Evolutionary conservation across 306 rosid genomes (phyloP).

Genomic region (Pueraria montana): DNA sequence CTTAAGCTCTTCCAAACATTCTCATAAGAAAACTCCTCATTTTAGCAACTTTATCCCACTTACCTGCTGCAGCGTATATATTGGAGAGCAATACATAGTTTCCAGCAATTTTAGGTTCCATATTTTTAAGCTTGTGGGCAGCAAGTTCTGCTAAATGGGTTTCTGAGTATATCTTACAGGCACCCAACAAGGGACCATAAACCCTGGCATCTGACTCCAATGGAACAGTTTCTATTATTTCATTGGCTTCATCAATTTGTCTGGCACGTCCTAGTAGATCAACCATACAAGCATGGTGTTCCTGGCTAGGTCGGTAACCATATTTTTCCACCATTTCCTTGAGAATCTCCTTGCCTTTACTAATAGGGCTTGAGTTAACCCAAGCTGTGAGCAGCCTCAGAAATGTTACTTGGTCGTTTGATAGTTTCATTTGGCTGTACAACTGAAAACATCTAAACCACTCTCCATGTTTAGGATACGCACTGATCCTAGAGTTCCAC

Average conservation of each 20-base stretch:
- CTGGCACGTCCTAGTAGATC: slow-evolving; percentile 85
- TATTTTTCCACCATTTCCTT: slow-evolving; percentile 70
- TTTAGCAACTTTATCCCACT: slow-evolving; percentile 77
- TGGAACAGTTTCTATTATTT: slow-evolving; percentile 65
- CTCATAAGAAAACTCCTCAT: slow-evolving; percentile 70
- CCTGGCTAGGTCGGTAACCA: slow-evolving; percentile 68
- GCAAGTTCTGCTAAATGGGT: slow-evolving; percentile 68
- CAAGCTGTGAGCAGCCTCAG: slow-evolving; percentile 78
- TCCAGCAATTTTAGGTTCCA: slow-evolving; percentile 83
- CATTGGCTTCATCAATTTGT: slow-evolving; percentile 65
- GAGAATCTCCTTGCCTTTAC: slow-evolving; percentile 65
- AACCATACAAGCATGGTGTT: slow-evolving; percentile 82
- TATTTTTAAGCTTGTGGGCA: slow-evolving; percentile 72
- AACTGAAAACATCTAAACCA: slow-evolving; percentile 66
- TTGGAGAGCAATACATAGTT: slow-evolving; percentile 82
- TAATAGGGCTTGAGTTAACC: slow-evolving; percentile 74
- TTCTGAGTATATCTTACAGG: slow-evolving; percentile 72
- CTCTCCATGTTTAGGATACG: slow-evolving; percentile 76
- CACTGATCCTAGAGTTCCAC: slow-evolving; percentile 81
- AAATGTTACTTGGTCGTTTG: slow-evolving; percentile 70
- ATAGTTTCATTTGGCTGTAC: slow-evolving; percentile 66
- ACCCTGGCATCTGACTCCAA: slow-evolving; percentile 73
- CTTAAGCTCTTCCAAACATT: too few species aligned
- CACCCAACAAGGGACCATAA: slow-evolving; percentile 82
- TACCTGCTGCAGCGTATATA: slow-evolving; percentile 86